Conservation (phyloP, 768 basidiomycete genomes). For the Boletus rubropictus region DNA sequence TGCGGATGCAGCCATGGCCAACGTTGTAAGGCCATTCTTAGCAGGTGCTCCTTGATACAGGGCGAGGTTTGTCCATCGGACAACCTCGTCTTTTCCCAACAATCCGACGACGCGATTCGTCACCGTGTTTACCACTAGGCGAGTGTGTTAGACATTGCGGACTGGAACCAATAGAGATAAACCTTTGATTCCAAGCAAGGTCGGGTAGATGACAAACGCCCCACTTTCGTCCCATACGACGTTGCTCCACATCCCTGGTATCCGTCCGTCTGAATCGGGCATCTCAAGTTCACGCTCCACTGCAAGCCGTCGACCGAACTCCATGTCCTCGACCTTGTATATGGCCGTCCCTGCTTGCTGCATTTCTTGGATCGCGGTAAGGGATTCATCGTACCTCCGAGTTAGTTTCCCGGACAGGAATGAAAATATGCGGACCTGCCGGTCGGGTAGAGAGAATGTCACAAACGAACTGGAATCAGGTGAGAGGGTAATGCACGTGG, state of each 20-base stretch:
- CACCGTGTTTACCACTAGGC: slow-evolving; percentile 83
- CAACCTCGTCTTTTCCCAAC: slow-evolving; percentile 89
- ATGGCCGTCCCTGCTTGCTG: slow-evolving; percentile 95
- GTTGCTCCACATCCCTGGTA: slow-evolving; percentile 77
- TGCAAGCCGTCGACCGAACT: slow-evolving; percentile 95
- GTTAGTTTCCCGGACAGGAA: slow-evolving; percentile 86
- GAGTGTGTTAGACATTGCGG: not conserved
- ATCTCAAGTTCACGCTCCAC: slow-evolving; percentile 87
- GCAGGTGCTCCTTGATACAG: slow-evolving; percentile 93
- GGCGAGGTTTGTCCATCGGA: slow-evolving; percentile 82
- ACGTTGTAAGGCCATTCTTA: slow-evolving; percentile 78
- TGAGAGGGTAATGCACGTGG: slow-evolving; percentile 87
- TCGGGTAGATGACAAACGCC: slow-evolving; percentile 89
- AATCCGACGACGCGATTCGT: slow-evolving; percentile 88
- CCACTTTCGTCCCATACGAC: slow-evolving; percentile 98
- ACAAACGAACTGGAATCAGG: slow-evolving; percentile 86
- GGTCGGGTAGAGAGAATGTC: slow-evolving; percentile 89
- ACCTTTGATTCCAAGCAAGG: slow-evolving; percentile 95
- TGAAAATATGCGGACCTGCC: slow-evolving; percentile 90
- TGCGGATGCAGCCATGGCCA: slow-evolving; percentile 92
- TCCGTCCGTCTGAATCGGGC: slow-evolving; percentile 64
- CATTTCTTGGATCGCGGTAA: slow-evolving; percentile 94
- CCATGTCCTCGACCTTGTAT: slow-evolving; percentile 96
- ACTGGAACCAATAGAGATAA: slow-evolving; percentile 11
- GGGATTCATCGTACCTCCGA: slow-evolving; percentile 92